Evolutionary conservation across 225 moss, liverwort and hornwort species (phyloP).

Genomic region (Lunularia cruciata): DNA sequence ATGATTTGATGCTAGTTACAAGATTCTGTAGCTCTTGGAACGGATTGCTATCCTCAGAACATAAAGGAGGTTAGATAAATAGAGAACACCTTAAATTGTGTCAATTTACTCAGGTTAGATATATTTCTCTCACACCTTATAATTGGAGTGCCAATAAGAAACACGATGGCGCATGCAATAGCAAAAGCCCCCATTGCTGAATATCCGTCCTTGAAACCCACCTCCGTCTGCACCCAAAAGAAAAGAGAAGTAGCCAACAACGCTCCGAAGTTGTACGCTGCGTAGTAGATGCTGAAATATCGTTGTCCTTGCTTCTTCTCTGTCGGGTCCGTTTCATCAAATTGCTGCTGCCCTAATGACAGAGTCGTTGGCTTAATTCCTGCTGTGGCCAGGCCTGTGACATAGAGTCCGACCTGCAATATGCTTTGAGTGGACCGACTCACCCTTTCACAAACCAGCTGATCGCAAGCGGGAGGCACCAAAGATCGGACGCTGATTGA

Average conservation of each 20-base stretch:
- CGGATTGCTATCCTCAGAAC: no score
- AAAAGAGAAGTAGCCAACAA: slow-evolving; percentile 22
- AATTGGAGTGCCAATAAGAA: slow-evolving; percentile 22
- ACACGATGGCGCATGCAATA: slow-evolving; percentile 10
- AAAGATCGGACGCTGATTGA: slow-evolving; percentile 18
- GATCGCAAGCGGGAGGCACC: slow-evolving; percentile 17
- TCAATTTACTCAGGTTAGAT: no score
- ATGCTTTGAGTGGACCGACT: neutral
- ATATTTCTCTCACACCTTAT: no score
- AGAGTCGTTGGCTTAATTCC: slow-evolving; percentile 29
- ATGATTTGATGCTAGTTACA: no score
- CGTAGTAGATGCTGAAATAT: slow-evolving; percentile 27
- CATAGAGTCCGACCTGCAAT: slow-evolving; percentile 16
- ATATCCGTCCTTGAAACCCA: slow-evolving; percentile 24
- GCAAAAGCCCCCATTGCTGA: slow-evolving; percentile 3
- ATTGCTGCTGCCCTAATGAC: slow-evolving; percentile 34
- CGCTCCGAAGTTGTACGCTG: neutral
- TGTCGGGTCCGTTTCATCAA: slow-evolving; percentile 28
- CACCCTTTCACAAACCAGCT: slow-evolving; percentile 18
- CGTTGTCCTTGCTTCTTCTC: slow-evolving; percentile 29
- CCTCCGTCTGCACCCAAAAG: slow-evolving; percentile 26
- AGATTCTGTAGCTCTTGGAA: no score
- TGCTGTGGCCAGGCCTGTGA: slow-evolving; percentile 28
- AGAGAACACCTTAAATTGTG: no score
- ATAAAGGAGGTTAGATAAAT: no score